phyloP scores from a whole-genome alignment of 2,329 filamentous ascomycete genomes.

The Periconia digitata region DNA sequence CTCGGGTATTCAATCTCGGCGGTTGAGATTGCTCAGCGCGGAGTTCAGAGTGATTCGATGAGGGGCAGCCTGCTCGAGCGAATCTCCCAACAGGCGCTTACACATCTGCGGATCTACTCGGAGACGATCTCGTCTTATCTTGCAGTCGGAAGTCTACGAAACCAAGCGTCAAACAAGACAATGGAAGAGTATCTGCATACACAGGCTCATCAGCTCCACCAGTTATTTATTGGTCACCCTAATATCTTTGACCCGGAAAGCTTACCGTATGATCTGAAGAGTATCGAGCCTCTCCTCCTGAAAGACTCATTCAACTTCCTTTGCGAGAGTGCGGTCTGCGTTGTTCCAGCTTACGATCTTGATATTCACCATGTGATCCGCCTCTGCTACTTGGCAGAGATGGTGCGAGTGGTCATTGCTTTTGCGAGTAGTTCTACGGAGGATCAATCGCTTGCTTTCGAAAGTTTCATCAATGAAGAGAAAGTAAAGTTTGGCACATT shows the following conservation, averaged over 20 bases:
- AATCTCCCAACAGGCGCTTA: slow-evolving; percentile 80
- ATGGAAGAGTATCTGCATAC: slow-evolving; percentile 68
- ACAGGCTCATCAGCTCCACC: slow-evolving; percentile 70
- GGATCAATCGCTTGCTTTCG: slow-evolving; percentile 11
- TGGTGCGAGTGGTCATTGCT: slow-evolving; percentile 75
- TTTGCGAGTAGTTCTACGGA: slow-evolving; percentile 39
- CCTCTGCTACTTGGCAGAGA: slow-evolving; percentile 86
- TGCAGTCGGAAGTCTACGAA: slow-evolving; percentile 70
- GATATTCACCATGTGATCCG: slow-evolving; percentile 79
- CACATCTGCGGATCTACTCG: slow-evolving; percentile 82
- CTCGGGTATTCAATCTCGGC: slow-evolving; percentile 86
- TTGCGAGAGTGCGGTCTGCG: slow-evolving; percentile 72
- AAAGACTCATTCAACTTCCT: slow-evolving; percentile 80
- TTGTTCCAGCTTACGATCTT: slow-evolving; percentile 67
- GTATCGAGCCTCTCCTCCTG: slow-evolving; percentile 59
- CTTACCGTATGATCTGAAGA: slow-evolving; percentile 48
- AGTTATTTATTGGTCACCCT: slow-evolving; percentile 68
- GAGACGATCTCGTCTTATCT: slow-evolving; percentile 88
- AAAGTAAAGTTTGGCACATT: slow-evolving; percentile 25
- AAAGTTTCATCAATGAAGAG: slow-evolving; percentile 28
- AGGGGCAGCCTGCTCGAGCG: slow-evolving; percentile 78
- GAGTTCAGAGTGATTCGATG: slow-evolving; percentile 67
- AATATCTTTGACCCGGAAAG: slow-evolving; percentile 41
- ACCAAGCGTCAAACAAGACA: slow-evolving; percentile 61
- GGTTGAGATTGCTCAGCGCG: slow-evolving; percentile 89